Conservation (phyloP, 2,329 filamentous ascomycete species). For the Sclerotinia minor region DNA sequence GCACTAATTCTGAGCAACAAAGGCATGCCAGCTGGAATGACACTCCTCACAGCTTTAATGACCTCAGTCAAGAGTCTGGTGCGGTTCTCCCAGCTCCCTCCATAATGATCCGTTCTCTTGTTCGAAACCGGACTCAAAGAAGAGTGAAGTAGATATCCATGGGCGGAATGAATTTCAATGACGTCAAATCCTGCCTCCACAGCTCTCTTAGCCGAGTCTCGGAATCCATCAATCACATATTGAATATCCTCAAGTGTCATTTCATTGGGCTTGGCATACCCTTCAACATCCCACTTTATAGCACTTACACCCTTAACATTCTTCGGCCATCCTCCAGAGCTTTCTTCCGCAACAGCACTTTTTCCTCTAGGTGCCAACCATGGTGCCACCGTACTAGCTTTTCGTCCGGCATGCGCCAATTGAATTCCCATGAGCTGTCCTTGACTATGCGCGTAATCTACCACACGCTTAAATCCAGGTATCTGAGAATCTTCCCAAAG, state of each 20-base stretch:
- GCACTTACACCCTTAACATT: conserved; percentile 54
- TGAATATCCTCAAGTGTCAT: conserved; percentile 51
- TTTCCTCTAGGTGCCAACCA: conserved; percentile 41
- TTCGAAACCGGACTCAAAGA: conserved; percentile 64
- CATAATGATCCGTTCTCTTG: conserved; percentile 63
- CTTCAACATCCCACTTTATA: conserved; percentile 58
- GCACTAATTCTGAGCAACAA: conserved; percentile 61
- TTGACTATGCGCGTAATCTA: conserved; percentile 50
- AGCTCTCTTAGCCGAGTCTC: conserved; percentile 42
- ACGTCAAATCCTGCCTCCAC: conserved; percentile 59
- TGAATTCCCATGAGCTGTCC: conserved; percentile 69
- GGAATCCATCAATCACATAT: conserved; percentile 43
- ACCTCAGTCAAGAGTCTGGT: conserved; percentile 60
- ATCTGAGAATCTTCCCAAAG: conserved; percentile 46
- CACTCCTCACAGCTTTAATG: conserved; percentile 51
- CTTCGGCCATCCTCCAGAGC: conserved; percentile 45
- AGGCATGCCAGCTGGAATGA: conserved; percentile 55
- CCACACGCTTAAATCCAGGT: conserved; percentile 41
- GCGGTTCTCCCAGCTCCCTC: conserved; percentile 65
- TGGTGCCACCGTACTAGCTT: conserved; percentile 43
- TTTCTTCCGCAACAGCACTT: conserved; percentile 37
- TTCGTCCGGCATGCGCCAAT: conserved; percentile 63
- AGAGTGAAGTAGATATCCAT: conserved; percentile 66
- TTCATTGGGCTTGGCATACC: conserved; percentile 57
- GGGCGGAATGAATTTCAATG: conserved; percentile 62